Percentiles rank a stretch among this genome's conserved stretches.
Conservation (phyloP, 225 moss, liverwort and hornwort genomes). For the Physcomitrium patens region DNA sequence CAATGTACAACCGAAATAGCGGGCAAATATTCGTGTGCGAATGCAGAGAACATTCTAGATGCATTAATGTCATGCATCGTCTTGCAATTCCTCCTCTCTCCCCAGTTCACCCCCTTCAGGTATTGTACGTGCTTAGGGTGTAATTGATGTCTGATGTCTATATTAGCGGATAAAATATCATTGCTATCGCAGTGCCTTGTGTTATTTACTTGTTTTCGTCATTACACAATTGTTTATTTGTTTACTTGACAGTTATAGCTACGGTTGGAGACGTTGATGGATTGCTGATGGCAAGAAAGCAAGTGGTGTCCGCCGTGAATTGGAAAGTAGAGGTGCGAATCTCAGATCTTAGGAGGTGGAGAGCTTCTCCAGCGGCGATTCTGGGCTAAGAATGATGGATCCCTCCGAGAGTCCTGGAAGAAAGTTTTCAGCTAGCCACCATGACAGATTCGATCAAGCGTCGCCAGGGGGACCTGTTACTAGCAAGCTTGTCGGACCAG, state of each 20-base stretch:
- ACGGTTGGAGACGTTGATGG: constrained; percentile 42
- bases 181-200: too few relatives aligned
- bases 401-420: constrained; percentile 25
- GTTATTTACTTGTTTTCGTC: too few relatives aligned
- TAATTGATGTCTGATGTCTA: too few relatives aligned
- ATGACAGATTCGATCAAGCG: constrained; percentile 23
- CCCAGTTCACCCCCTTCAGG: too few relatives aligned
- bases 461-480: constrained; percentile 34
- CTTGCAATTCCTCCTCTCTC: too few relatives aligned
- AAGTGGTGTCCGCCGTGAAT: constrained; percentile 41
- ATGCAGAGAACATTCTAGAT: too few relatives aligned
- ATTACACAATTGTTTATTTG: too few relatives aligned
- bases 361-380: constrained; percentile 1
- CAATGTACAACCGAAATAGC: too few relatives aligned
- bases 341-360: constrained; percentile 19
- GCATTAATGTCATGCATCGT: too few relatives aligned
- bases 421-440: background rate
- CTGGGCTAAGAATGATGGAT: constrained; percentile 26
- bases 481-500: constrained; percentile 50
- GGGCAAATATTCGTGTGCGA: too few relatives aligned
- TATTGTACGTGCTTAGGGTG: too few relatives aligned
- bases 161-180: too few relatives aligned
- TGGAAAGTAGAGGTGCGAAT: constrained; percentile 26
- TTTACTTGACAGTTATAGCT: background rate
- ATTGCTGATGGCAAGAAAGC: constrained; percentile 55